Base-by-base conservation (phyloP, 495 filamentous ascomycete genomes). In the Talaromyces ruber region DNA sequence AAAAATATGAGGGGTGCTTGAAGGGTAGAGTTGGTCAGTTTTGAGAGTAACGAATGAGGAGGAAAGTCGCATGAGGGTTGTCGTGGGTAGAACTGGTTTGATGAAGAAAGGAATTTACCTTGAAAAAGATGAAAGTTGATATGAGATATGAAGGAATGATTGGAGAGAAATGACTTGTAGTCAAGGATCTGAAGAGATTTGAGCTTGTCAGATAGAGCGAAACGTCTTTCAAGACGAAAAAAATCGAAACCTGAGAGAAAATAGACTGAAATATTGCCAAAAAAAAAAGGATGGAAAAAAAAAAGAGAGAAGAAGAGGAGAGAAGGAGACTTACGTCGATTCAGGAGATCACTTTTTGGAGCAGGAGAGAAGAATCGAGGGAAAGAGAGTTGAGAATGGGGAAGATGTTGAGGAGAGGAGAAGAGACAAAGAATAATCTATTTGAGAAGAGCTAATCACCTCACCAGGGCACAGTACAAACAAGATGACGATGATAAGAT, bases 231-330 rank as follows among this genome's bases (percentile, higher is more conserved):
- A 7, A 9, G 22, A 11, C 28, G 50, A 53, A 28, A 14, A 53
- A 14, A 24, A n/a, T 28, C 47, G 9, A 25, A 51, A 16, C 18
- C 0, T 47, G 50, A 25, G 39, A 39, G 28, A 56, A 55, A 47
- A 29, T 4, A 24, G 18, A 52, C 8, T 3, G 45, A 61, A 16
- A 16, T 8, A 56, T 3, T 12, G 32, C 24, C 7, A 47, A 58
- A 6, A 50, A n/a, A 6, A 58, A 26, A 30, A 60, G n/a, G n/a
- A n/a, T n/a, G n/a, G 18, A 50, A 9, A 12, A 22, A 50, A 24
- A 43, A 22, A 12, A 59, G 34, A 39, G 34, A 58, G n/a, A 61
- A 60, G 39, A 58, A 30, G 29, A 56, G 51, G 45, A 57, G 55
- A 65, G 26, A 53, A 3, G 24, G 24, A 34, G 26, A 25, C 43